These are phyloP conservation scores for Suillus bovinus DNA, from an alignment of 768 basidiomycete genomes.

Conservation along the genomic window DNA sequence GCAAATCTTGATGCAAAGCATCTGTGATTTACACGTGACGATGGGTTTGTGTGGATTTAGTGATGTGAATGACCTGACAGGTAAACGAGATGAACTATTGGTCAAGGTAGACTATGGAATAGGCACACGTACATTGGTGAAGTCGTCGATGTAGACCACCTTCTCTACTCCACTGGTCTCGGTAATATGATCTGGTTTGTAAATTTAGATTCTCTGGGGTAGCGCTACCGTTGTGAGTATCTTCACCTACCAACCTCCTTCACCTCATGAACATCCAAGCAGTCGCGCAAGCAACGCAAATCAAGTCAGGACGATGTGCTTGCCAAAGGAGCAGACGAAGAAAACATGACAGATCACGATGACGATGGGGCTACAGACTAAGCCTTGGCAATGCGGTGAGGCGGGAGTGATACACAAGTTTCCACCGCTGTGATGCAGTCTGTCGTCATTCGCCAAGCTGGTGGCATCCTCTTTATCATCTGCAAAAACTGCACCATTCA, in stretches of 20 bases:
- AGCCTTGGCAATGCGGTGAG: not conserved
- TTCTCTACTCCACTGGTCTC: not conserved
- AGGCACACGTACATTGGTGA: not conserved
- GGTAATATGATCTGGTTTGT: not conserved
- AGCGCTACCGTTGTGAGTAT: not conserved
- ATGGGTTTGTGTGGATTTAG: constrained; percentile 44
- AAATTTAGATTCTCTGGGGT: not conserved
- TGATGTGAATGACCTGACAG: constrained; percentile 37
- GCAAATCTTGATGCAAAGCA: constrained; percentile 44
- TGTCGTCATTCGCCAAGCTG: not conserved
- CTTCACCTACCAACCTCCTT: not conserved
- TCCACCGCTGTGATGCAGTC: not conserved
- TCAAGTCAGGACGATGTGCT: not conserved
- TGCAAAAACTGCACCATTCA: too few relatives aligned
- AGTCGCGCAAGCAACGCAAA: not conserved
- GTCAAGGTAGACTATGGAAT: constrained; percentile 33
- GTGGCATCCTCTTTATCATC: too few relatives aligned
- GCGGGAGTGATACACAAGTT: not conserved
- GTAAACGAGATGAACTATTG: constrained; percentile 36
- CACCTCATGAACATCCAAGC: not conserved
- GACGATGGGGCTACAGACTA: not conserved
- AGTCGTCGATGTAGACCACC: not conserved
- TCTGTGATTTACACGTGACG: constrained; percentile 45
- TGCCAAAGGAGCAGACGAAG: not conserved
- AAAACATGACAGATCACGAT: not conserved